Evolutionary conservation across 148 eudicot genomes (phyloP), one percentile per base, ranked within the genome.

Genomic region (Rhododendron ovatum): DNA sequence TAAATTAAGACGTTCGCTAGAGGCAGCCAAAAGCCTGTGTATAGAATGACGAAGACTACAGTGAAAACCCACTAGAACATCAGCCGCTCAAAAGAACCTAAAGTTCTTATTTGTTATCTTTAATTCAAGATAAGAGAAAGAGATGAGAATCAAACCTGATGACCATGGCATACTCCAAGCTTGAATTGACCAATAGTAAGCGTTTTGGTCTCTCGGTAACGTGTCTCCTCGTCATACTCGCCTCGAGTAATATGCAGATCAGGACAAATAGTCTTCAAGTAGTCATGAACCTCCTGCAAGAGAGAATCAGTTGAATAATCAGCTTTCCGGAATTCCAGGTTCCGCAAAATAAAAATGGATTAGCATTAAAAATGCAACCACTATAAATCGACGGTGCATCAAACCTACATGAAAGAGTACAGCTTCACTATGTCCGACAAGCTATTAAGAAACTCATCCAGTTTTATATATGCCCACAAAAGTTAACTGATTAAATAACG

Each of bases 151-250:
- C 80, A 82, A 51, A 96, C 98, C 99, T 96, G 99, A 89, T 96
- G 99, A 84, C 99, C 99, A 91, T 96, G 99, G 89, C 98, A 95
- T 78, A 96, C 87, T 85, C 98, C 99, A 87, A 96, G 96, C 94
- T 95, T 96, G 86, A 96, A 96, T 89, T 96, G 99, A 75, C 99
- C 99, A 89, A 96, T 95, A 10, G 98, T 94, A 63, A 95, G 88
- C 83, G 96, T 95, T 91, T 96, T 96, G 81, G 96, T 95, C 88
- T 96, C 98, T 48, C 98, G 99, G 89, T 94, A 95, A 63, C 94
- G 98, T 26, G 95, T 45, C 24, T 96, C 98, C 87, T 95, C 98
- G 83, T 96, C 99, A 89, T 95, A 95, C 91, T 96, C 99, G 82
- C 98, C 99, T 87, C 95, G 91, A 84, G 96, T 85, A 71, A 95